Evolutionary conservation across 1,284 basidiomycete species (phyloP), one percentile per base, ranked within the genome.

Genomic region (Paramarasmius palmivorus): DNA sequence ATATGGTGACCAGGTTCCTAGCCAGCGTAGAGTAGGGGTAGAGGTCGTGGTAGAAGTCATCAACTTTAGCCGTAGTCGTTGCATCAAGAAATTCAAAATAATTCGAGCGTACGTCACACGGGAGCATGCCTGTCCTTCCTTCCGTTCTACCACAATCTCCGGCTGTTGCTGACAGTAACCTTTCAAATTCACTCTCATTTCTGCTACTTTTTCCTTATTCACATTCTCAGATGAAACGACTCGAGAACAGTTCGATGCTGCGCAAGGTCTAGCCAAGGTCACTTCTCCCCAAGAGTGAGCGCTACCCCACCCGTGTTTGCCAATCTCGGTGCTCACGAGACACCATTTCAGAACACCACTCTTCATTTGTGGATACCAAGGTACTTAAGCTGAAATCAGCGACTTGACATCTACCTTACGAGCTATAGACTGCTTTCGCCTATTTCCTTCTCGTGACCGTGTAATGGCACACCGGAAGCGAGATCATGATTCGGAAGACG

Each of bases 381-480:
- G 81, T 82, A 59, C 49, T 61, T 57, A 17, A n/a, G 17, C 29
- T 34, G 12, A 2, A 36, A 32, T 14, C 19, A n/a, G 17, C 20
- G 41, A 44, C n/a, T 6, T 26, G 12, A 19, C 35, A 32, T 4
- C 41, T 15, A 6, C 19, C n/a, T 23, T 38, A 29, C 26, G n/a
- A 50, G 9, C 4, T 22, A 32, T 59, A 87, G 84, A 82, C 46
- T 92, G 90, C 65, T 78, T 80, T 65, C 82, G 87, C 36, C 72
- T 92, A 38, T 90, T 87, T 63, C 88, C 86, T 15, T 82, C 81
- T 17, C 78, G 79, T 38, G 88, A 90, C 17, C 78, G 84, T 5
- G 68, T 92, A 1, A 83, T 87, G 77, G 60, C 70, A 9, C 90
- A 92, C 64, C 79, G 88, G 49, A 88, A 83, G 63, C 81, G 84